A percentile compares a stretch with the other conserved stretches of the same genome.
These are phyloP conservation scores for Colletotrichum cordylinicola DNA, from an alignment of 2,329 filamentous ascomycete genomes.

Conservation along the genomic window DNA sequence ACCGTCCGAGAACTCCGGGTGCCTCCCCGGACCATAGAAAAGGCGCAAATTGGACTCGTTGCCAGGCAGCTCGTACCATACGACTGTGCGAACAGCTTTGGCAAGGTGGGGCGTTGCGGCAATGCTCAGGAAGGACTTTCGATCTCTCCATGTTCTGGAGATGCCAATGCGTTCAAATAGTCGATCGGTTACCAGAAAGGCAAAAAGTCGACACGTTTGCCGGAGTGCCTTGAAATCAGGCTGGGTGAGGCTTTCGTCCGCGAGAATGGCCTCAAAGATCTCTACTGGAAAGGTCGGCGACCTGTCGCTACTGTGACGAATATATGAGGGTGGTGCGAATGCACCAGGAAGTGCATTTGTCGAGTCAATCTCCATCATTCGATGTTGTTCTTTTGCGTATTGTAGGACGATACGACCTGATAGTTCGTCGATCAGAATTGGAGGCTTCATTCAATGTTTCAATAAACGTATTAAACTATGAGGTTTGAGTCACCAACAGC, in stretches of 20 bases:
- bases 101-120: background rate
- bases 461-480: background rate
- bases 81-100: background rate
- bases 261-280: background rate
- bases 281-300: background rate
- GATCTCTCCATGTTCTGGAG: background rate
- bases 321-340: background rate
- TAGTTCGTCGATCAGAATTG: accelerated
- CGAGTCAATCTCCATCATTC: background rate
- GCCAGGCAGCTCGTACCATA: background rate
- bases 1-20: background rate
- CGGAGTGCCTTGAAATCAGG: background rate
- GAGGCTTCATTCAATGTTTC: background rate
- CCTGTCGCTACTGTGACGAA: background rate
- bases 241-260: background rate
- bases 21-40: background rate
- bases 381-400: background rate
- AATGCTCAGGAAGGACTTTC: background rate
- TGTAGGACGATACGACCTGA: accelerated
- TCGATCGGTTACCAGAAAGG: background rate
- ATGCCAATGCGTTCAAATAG: background rate
- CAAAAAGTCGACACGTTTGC: background rate
- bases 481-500: background rate
- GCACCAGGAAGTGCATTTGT: background rate
- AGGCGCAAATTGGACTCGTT: background rate